Conservation (phyloP, 257 asterid species). For the Lavandula angustifolia region DNA sequence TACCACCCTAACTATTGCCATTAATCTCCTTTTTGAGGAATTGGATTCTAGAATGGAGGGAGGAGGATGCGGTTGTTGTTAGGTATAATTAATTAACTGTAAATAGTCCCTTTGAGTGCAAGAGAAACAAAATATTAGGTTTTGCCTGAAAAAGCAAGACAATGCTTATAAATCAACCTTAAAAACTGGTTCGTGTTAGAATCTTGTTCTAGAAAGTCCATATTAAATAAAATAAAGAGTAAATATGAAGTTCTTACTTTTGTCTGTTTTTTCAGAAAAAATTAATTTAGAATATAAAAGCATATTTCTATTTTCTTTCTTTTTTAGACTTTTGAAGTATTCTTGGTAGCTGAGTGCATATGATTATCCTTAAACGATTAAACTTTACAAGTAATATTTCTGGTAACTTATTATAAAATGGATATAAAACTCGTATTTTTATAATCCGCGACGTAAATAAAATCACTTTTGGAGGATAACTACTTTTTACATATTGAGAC, state of each 20-base stretch:
- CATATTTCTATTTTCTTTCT: too few species aligned
- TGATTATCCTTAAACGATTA: too few species aligned
- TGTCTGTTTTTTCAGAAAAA: not conserved
- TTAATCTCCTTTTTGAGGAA: not conserved
- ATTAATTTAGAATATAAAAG: not conserved
- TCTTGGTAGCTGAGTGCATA: too few species aligned
- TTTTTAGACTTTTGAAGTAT: too few species aligned
- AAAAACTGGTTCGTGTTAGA: constrained; percentile 13
- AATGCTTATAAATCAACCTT: constrained; percentile 20
- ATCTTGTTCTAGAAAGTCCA: not conserved
- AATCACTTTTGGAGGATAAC: too few species aligned
- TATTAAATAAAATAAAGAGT: too few species aligned
- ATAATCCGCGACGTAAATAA: too few species aligned
- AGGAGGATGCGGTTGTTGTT: not conserved
- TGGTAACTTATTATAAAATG: too few species aligned
- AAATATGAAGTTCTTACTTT: too few species aligned
- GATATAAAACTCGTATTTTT: too few species aligned
- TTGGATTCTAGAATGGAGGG: not conserved
- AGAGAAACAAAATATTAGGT: constrained; percentile 19
- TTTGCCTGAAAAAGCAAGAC: constrained; percentile 26
- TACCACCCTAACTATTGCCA: not conserved
- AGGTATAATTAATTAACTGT: not conserved
- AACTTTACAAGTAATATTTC: too few species aligned
- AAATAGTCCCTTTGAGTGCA: constrained; percentile 11
- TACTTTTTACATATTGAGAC: not conserved